phyloP scores from a whole-genome alignment of 2,329 filamentous ascomycete species.

The Penicillium corylophilum region DNA sequence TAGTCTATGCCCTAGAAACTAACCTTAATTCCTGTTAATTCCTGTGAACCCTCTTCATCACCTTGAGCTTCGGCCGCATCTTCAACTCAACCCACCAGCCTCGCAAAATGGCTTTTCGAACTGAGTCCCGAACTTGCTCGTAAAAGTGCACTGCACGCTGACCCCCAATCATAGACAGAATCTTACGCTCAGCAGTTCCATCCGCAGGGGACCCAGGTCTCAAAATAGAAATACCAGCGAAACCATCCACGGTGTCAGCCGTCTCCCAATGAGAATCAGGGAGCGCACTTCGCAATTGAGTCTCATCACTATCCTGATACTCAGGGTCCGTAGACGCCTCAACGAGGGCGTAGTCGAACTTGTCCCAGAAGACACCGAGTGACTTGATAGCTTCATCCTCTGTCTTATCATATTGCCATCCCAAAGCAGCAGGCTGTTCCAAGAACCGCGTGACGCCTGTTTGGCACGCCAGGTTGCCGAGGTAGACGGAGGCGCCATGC shows the following conservation, averaged over 20 bases:
- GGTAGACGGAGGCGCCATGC: conserved; percentile 43
- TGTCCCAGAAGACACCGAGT: conserved; percentile 55
- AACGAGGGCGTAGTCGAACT: conserved; percentile 59
- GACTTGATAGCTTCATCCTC: conserved; percentile 51
- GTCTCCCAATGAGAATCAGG: conserved; percentile 49
- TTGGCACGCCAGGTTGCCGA: conserved; percentile 63
- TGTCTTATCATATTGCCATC: conserved; percentile 62
- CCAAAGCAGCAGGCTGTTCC: conserved; percentile 35
- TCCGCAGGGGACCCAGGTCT: conserved; percentile 39
- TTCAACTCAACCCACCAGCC: conserved; percentile 58
- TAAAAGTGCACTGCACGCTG: conserved; percentile 30
- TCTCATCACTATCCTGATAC: conserved; percentile 30
- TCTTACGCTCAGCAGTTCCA: conserved; percentile 32
- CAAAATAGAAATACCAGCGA: conserved; percentile 51
- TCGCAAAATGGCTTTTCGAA: conserved; percentile 35
- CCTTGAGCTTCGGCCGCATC: conserved; percentile 55
- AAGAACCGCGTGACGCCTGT: conserved; percentile 63
- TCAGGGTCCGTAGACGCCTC: conserved; percentile 42
- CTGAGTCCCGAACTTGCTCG: conserved; percentile 23
- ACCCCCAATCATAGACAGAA: conserved; percentile 37
- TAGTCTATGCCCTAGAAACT: not conserved
- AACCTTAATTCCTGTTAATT: not conserved
- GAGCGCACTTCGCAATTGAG: conserved; percentile 37
- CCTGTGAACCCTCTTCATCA: conserved; percentile 38
- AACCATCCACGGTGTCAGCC: conserved; percentile 51